Percentiles rank a stretch among this genome's conserved stretches.
phyloP scores from a whole-genome alignment of 768 basidiomycete genomes.

The Mycena amicta region DNA sequence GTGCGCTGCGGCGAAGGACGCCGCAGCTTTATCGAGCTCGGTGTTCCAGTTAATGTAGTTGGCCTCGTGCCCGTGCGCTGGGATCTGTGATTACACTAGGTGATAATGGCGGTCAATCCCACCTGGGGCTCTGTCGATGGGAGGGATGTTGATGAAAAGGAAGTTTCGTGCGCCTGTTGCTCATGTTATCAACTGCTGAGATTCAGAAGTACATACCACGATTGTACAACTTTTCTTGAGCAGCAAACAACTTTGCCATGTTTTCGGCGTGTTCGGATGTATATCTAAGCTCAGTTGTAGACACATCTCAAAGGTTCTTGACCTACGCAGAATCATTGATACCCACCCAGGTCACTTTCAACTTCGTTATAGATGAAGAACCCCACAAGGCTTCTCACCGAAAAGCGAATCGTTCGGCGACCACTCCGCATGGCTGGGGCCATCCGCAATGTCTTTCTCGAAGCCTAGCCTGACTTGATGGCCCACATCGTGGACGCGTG shows the following conservation, averaged over 20 bases:
- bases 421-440: conserved; percentile 34
- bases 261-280: conserved; percentile 7
- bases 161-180: conserved; percentile 37
- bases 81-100: too few relatives aligned
- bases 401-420: conserved; percentile 34
- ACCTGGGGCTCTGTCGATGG: conserved; percentile 41
- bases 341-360: conserved; percentile 49
- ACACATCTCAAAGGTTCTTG: too few relatives aligned
- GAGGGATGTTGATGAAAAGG: conserved; percentile 45
- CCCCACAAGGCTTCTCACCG: conserved; percentile 23
- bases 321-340: conserved; percentile 48
- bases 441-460: conserved; percentile 26
- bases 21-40: conserved; percentile 25
- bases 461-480: conserved; percentile 36
- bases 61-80: conserved; percentile 3
- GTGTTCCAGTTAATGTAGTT: conserved; percentile 40
- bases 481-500: conserved; percentile 33
- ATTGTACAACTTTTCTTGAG: conserved; percentile 40
- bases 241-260: conserved; percentile 34
- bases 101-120: too few relatives aligned
- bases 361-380: background rate
- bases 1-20: conserved; percentile 32
- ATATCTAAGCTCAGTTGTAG: too few relatives aligned
- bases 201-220: background rate
- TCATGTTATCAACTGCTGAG: background rate